Percentiles rank a stretch among this genome's conserved stretches.
Conservation (phyloP, 805 yeast species). For the Naumovozyma castellii region DNA sequence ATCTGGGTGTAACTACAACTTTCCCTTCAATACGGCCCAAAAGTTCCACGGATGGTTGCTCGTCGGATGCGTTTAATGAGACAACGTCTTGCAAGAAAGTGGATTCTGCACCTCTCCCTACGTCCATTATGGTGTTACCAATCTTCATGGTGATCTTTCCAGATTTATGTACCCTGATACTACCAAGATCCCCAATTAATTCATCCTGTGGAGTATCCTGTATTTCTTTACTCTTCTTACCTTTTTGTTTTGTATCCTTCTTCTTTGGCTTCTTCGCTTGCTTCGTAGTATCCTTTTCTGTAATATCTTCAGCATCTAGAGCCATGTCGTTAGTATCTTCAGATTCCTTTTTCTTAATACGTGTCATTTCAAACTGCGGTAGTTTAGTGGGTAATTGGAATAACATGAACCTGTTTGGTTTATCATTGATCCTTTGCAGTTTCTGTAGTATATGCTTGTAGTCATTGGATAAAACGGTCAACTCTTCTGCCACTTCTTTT, state of each 20-base stretch:
- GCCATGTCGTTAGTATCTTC: neutral
- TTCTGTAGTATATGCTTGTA: constrained; percentile 30
- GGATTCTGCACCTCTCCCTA: constrained; percentile 60
- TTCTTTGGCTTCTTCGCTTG: constrained; percentile 10
- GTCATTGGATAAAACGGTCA: constrained; percentile 30
- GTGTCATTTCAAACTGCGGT: constrained; percentile 27
- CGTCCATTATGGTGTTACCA: constrained; percentile 61
- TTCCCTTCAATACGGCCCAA: constrained; percentile 51
- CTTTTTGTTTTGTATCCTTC: constrained; percentile 1
- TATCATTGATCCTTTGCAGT: constrained; percentile 23
- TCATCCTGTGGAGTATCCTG: constrained; percentile 9
- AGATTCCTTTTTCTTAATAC: constrained; percentile 3
- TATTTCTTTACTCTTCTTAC: constrained; percentile 5
- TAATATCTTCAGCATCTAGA: neutral
- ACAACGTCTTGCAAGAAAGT: constrained; percentile 68
- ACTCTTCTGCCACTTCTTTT: constrained; percentile 32
- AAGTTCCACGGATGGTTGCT: constrained; percentile 34
- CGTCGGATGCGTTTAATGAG: constrained; percentile 34
- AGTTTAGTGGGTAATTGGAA: constrained; percentile 33
- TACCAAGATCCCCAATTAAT: constrained; percentile 56
- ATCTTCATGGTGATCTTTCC: constrained; percentile 71
- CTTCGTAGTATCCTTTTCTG: neutral
- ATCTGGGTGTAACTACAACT: constrained; percentile 49
- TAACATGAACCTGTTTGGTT: constrained; percentile 29
- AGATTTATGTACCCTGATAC: constrained; percentile 67